A percentile compares a stretch with the other conserved stretches of the same genome.
These are phyloP conservation scores for Brassica nigra DNA, from an alignment of 345 rosid species.

Conservation along the genomic window DNA sequence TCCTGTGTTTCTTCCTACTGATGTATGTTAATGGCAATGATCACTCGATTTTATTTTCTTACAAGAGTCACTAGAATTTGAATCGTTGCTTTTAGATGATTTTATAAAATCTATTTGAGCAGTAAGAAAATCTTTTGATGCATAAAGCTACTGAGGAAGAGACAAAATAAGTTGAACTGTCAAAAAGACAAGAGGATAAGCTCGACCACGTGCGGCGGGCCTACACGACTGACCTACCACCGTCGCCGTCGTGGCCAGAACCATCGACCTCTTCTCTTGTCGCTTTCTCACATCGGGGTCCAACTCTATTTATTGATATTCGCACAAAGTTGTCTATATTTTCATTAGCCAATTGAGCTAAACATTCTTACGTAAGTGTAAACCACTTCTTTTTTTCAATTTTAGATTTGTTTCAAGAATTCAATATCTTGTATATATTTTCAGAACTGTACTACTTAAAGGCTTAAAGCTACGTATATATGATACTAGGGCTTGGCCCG, in stretches of 20 bases:
- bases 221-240: conserved; percentile 37
- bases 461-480: neutral
- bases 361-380: conserved; percentile 16
- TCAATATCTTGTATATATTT: neutral
- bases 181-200: conserved; percentile 34
- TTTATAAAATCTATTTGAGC: conserved; percentile 1
- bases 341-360: neutral
- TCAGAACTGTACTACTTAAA: neutral
- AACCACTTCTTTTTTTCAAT: neutral
- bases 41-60: neutral
- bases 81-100: neutral
- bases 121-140: conserved; percentile 14
- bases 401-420: neutral
- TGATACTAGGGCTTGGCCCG: too few relatives aligned
- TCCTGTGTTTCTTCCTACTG: neutral
- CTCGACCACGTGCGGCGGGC: conserved; percentile 40
- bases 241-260: conserved; percentile 32
- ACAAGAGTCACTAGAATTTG: neutral
- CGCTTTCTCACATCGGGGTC: conserved; percentile 22
- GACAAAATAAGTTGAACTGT: conserved; percentile 35
- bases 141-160: neutral
- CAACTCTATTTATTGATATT: conserved; percentile 21
- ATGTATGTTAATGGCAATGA: neutral
- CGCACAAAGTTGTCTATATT: neutral
- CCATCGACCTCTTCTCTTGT: conserved; percentile 16